phyloP scores from a whole-genome alignment of 257 asterid species.

The Solanum gandarillasii region DNA sequence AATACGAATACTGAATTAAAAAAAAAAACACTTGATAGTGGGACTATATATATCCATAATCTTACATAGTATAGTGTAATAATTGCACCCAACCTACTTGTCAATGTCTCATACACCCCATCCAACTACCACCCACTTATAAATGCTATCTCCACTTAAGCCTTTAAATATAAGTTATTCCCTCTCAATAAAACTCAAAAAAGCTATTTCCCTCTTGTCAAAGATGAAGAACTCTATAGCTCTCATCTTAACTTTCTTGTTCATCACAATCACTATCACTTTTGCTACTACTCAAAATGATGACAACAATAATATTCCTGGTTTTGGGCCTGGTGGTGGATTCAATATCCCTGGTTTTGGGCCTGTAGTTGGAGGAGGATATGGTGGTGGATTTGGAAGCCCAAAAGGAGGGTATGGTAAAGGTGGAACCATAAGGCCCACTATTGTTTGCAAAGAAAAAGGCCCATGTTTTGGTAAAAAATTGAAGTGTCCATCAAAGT shows the following conservation, averaged over 20 bases:
- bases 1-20: too few species aligned
- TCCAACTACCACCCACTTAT: constrained; percentile 37
- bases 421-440: constrained; percentile 38
- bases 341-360: constrained; percentile 65
- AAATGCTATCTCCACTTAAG: not conserved
- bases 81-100: constrained; percentile 1
- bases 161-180: not conserved
- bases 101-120: not conserved
- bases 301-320: not conserved
- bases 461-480: constrained; percentile 81
- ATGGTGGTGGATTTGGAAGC: constrained; percentile 71
- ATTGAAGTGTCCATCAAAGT: constrained; percentile 79
- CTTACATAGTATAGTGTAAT: not conserved
- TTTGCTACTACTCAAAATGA: constrained; percentile 13
- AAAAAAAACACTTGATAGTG: not conserved
- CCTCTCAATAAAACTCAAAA: not conserved
- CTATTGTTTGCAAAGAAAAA: constrained; percentile 40
- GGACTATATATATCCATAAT: not conserved
- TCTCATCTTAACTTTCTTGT: constrained; percentile 12
- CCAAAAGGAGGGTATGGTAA: constrained; percentile 49
- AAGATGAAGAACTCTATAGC: constrained; percentile 26
- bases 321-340: constrained; percentile 44
- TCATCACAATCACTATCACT: constrained; percentile 25
- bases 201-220: not conserved
- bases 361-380: constrained; percentile 42